Base-by-base conservation (phyloP, 177 flowering plant genomes). In the Telopea speciosissima region DNA sequence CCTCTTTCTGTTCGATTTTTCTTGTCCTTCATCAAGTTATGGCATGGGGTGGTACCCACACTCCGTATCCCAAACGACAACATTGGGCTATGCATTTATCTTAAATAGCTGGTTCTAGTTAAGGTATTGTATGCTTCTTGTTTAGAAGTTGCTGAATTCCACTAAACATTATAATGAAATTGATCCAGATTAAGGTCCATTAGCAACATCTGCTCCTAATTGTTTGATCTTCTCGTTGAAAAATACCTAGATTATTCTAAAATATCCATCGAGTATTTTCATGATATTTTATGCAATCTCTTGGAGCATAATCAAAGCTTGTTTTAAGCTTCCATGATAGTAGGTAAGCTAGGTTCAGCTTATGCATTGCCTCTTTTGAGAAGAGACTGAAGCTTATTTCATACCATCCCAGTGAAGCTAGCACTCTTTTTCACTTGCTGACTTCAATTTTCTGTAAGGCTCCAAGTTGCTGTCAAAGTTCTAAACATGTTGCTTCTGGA, bases 1-100 rank as follows among this genome's bases (percentile, higher is more conserved):
- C 63, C 54, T n/a, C 68, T 16, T 72, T 54, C 49, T 70, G 45
- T 33, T 62, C 24, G 28, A 6, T 3, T 24, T 66, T 66, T 67
- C 58, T 49, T 67, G 8, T 28, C 60, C 65, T 36, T 40, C 7
- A 16, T 49, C 54, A 49, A 11, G 54, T 17, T 49, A 36, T 36
- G 40, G 40, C 40, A 36, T 6, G 40, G 7, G 40, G 40, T 36
- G 40, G 40, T 8, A 8, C 8, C 40, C 40, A 36, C 40, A 36
- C 1, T 36, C 40, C 31, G 1, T 49, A 12, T 49, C 40, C 9
- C 9, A 36, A 36, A 28, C 2, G 31, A 28, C 31, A 36, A 36
- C 40, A 17, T 10, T 49, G 54, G 19, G 19, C 8, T 49, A 13
- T 49, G 19, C 5, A 4, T 12, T 16, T 12, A 11, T 49, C 54